Percentiles rank a stretch among this genome's conserved stretches.
phyloP scores from a whole-genome alignment of 306 rosid species.

The Castanea mollissima region DNA sequence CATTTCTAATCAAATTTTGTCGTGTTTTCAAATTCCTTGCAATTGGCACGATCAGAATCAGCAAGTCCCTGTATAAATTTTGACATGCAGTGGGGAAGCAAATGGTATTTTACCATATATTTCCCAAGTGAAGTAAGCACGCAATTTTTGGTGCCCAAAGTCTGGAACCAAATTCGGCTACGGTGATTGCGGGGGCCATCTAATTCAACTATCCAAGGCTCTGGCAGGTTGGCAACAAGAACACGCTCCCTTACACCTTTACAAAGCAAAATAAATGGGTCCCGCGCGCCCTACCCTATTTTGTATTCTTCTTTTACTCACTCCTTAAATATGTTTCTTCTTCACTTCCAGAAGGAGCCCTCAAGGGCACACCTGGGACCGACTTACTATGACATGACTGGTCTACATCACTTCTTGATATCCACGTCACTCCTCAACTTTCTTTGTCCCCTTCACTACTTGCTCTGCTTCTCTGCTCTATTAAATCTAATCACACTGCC shows the following conservation, averaged over 20 bases:
- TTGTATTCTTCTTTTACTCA: no score
- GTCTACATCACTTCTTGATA: conserved; percentile 33
- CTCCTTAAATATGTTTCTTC: conserved; percentile 1
- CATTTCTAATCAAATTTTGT: no score
- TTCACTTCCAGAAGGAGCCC: conserved; percentile 3
- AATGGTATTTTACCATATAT: not conserved
- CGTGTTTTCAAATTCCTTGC: no score
- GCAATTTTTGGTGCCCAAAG: conserved; percentile 1
- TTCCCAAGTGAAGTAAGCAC: not conserved
- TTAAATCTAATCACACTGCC: not conserved
- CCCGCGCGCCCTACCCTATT: not conserved
- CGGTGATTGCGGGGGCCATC: conserved; percentile 16
- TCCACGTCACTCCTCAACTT: conserved; percentile 41
- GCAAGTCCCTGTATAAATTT: not conserved
- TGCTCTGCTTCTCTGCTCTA: not conserved
- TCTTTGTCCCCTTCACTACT: not conserved
- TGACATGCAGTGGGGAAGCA: not conserved
- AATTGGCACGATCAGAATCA: not conserved
- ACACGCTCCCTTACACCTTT: conserved; percentile 21
- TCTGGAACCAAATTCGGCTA: not conserved
- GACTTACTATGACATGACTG: conserved; percentile 29
- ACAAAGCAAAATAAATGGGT: not conserved
- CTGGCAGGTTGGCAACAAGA: conserved; percentile 16
- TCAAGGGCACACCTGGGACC: conserved; percentile 38
- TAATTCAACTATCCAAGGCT: not conserved